Evolutionary conservation across 768 basidiomycete genomes (phyloP).

Genomic region (Clavulina sp.): DNA sequence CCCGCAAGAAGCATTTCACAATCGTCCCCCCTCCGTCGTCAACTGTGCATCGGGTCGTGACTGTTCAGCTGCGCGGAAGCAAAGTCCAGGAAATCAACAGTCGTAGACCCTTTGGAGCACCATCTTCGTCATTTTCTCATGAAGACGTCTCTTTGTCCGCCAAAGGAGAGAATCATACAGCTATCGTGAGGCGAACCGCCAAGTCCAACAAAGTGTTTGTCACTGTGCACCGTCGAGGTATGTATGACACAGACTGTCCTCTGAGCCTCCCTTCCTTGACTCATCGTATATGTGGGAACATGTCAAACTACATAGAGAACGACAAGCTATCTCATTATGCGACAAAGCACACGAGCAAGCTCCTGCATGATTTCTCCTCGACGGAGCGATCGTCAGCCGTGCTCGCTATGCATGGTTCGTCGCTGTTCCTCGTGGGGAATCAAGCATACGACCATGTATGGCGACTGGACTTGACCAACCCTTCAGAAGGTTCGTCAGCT

Average conservation of each 20-base stretch:
- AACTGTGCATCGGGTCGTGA: background rate
- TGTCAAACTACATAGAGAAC: background rate
- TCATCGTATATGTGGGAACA: background rate
- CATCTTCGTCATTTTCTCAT: background rate
- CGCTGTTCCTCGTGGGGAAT: background rate
- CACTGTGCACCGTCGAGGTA: background rate
- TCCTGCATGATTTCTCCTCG: background rate
- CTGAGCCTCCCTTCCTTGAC: background rate
- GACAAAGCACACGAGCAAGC: background rate
- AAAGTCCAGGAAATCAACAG: background rate
- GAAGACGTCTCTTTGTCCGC: background rate
- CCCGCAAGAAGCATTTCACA: background rate
- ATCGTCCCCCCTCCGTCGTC: background rate
- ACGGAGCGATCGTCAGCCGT: background rate
- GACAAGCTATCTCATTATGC: background rate
- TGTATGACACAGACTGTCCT: background rate
- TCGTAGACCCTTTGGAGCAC: background rate
- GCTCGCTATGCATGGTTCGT: background rate
- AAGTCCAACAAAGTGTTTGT: background rate
- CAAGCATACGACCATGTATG: background rate
- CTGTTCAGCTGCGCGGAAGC: background rate
- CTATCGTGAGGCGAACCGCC: background rate
- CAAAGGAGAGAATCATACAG: background rate
- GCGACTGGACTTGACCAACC: background rate
- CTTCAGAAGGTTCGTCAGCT: no score